Evolutionary conservation across 2,329 filamentous ascomycete species (phyloP), one percentile per base, ranked within the genome.

Genomic region (Calonectria naviculata): DNA sequence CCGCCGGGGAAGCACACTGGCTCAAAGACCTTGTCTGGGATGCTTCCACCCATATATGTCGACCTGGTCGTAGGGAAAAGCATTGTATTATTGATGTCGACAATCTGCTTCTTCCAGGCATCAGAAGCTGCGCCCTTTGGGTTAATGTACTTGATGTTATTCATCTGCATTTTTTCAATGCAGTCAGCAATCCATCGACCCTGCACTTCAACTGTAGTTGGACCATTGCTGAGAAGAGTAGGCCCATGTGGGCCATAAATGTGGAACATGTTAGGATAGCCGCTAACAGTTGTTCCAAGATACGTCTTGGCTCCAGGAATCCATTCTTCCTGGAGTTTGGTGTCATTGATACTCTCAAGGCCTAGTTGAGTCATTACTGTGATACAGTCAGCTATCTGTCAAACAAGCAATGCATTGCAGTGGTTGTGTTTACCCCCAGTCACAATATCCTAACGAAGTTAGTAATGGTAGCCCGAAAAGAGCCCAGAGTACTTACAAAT

Each of bases 231-330:
- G 6, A 91, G 81, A 0, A 88, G 84, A 0, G 89, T 90, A 0
- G 89, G 89, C 0, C 83, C 87, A n/a, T 92, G 89, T 0, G 85
- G 82, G 0, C 89, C 89, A 76, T 90, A 91, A 60, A 87, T 81
- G 73, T 85, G 82, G 79, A 88, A 87, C 84, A 88, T 87, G 75
- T 88, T 88, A 36, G 86, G 86, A 60, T 85, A 88, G 17, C 84
- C 85, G 60, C 77, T 76, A 41, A 86, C 82, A 0, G 84, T 85
- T 5, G 79, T 82, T 7, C 87, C 86, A 3, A 88, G 83, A 66
- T 87, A 87, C 0, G 86, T 87, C 52, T 80, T 80, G 4, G 83
- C 83, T 0, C 84, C 84, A 1, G 75, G 65, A 26, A 75, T 73
- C 86, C 86, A 88, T 64, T 87, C 80, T n/a, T 86, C 80, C 24